phyloP scores from a whole-genome alignment of 108 stramenopile species.

The Mediolabrus comicus region DNA sequence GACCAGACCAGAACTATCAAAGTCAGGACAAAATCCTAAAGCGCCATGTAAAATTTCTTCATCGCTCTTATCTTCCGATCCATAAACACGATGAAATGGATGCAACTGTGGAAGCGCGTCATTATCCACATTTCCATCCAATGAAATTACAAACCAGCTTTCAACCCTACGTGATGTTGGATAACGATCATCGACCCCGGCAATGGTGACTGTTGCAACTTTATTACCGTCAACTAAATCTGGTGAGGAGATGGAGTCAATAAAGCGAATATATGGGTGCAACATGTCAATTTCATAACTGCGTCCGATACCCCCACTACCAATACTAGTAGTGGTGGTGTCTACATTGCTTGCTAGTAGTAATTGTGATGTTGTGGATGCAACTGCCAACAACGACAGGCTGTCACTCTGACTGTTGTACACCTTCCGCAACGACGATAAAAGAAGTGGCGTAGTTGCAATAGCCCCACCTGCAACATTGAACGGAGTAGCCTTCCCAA shows the following conservation, averaged over 20 bases:
- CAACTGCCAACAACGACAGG: slow-evolving; percentile 20
- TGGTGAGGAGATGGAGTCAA: slow-evolving; percentile 12
- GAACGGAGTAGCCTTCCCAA: background rate
- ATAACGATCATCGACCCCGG: slow-evolving; percentile 29
- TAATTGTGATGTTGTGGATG: slow-evolving; percentile 2
- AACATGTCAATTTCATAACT: slow-evolving; percentile 18
- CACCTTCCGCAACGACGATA: slow-evolving; percentile 2
- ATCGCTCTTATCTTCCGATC: slow-evolving; percentile 2
- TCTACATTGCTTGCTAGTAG: slow-evolving; percentile 9
- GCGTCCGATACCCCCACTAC: background rate
- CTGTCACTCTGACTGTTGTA: background rate
- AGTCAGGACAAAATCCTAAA: slow-evolving; percentile 38
- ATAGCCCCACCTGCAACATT: background rate
- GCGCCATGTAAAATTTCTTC: slow-evolving; percentile 14
- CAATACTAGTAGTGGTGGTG: background rate
- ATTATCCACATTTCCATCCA: slow-evolving; percentile 15
- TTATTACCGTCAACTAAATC: background rate
- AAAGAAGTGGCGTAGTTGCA: background rate
- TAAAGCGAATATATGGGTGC: slow-evolving; percentile 17
- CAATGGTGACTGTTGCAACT: slow-evolving; percentile 4
- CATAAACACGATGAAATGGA: slow-evolving; percentile 19
- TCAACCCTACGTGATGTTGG: slow-evolving; percentile 18
- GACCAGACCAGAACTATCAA: slow-evolving; percentile 17
- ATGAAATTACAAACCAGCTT: slow-evolving; percentile 5
- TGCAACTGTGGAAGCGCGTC: background rate